Evolutionary conservation across 2,329 filamentous ascomycete species (phyloP), one percentile per base, ranked within the genome.

Genomic region (Magnaporthiopsis poae): DNA sequence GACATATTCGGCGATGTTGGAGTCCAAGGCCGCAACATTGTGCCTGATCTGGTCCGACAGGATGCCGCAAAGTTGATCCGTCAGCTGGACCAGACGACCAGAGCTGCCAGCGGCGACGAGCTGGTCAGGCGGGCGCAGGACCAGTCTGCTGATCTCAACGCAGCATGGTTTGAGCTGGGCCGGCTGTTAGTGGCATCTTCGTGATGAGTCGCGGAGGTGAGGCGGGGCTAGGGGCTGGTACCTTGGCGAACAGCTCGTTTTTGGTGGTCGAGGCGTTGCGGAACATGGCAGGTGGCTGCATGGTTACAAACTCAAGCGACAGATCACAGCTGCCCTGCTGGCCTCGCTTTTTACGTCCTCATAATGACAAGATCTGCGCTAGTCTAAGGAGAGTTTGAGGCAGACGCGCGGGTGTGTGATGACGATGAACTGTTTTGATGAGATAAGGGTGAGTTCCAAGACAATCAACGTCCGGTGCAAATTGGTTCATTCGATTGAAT

Each of bases 1-100:
- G 73, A 90, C 85, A 80, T 98, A 99, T 79, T 97, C 93, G 18
- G 93, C 92, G 25, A 98, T 80, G 75, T 92, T 94, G 65, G 88
- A 84, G 75, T 97, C 91, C 25, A 98, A 76, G 0, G 80, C 78
- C 1, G 79, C 74, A 2, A 80, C 75, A 69, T 86, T 80, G 31
- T 72, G 72, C 60, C 74, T 72, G 35, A 79, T 71, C 71, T 82
- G 82, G 39, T 74, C 73, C 61, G 80, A 73, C 5, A 88, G 75
- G n/a, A 84, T 75, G 29, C 70, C 69, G 36, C 80, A 75, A 2
- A 88, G 75, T 67, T 81, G 77, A 31, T 76, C 74, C 1, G 79
- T 79, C 33, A 84, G 78, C 9, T 77, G 73, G 33, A 79, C 74
- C 62, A 88, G 75, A 56, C 21, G 46, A 25, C 5, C 46, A 56